Conservation (phyloP, 805 yeast genomes). For the Tetrapisispora taiwanensis region DNA sequence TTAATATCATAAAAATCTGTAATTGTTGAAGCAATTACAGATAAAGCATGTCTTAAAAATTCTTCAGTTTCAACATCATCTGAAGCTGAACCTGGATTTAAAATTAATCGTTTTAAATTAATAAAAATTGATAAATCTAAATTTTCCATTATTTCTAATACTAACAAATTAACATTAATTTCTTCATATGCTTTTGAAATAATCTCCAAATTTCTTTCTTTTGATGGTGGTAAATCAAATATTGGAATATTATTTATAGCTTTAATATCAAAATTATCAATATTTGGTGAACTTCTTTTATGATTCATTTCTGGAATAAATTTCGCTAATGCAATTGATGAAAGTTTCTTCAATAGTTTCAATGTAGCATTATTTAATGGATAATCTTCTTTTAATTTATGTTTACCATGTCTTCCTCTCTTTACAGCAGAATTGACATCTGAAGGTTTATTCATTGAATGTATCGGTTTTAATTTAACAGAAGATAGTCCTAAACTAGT, state of each 20-base stretch:
- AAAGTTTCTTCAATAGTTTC: constrained; percentile 8
- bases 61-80: constrained; percentile 19
- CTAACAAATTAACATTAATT: constrained; percentile 13
- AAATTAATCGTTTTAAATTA: constrained; percentile 17
- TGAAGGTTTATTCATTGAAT: not conserved
- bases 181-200: constrained; percentile 21
- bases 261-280: not conserved
- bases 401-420: not conserved
- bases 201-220: constrained; percentile 12
- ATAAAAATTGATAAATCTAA: constrained; percentile 22
- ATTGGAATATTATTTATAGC: not conserved
- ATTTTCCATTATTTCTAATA: constrained; percentile 19
- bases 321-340: not conserved
- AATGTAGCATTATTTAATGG: constrained; percentile 20
- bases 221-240: not conserved
- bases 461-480: not conserved
- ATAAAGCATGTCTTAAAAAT: constrained; percentile 17
- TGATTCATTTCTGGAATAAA: constrained; percentile 2
- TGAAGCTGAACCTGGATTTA: constrained; percentile 4
- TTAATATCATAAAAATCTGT: constrained; percentile 63
- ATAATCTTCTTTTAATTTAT: constrained; percentile 4
- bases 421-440: not conserved
- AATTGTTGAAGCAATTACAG: constrained; percentile 20
- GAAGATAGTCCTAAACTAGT: not conserved
- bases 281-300: not conserved